Conservation (phyloP, 1,284 basidiomycete species). For the Heterobasidion occidentale region DNA sequence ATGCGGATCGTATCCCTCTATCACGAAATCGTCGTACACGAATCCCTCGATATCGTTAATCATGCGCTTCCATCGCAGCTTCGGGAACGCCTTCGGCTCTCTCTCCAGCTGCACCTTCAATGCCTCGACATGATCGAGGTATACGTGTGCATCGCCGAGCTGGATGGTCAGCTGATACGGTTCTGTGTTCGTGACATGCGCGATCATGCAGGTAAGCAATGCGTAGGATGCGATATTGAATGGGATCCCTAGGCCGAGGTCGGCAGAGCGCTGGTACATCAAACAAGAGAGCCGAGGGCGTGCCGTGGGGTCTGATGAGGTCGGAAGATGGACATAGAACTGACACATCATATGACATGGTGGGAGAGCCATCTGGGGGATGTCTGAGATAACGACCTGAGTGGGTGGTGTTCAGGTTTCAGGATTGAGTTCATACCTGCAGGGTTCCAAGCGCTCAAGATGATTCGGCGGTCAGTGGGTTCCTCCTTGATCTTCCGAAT, state of each 20-base stretch:
- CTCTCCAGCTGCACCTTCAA: conserved; percentile 77
- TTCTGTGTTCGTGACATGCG: conserved; percentile 81
- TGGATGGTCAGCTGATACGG: conserved; percentile 88
- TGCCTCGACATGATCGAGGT: conserved; percentile 87
- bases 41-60: conserved; percentile 81
- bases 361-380: conserved; percentile 91
- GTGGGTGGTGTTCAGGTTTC: background rate
- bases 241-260: conserved; percentile 93
- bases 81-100: conserved; percentile 81
- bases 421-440: conserved; percentile 50
- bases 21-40: conserved; percentile 71
- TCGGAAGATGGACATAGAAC: conserved; percentile 90
- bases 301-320: conserved; percentile 30
- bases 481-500: conserved; percentile 90
- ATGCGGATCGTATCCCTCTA: conserved; percentile 84
- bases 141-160: conserved; percentile 96
- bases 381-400: conserved; percentile 44
- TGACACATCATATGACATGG: conserved; percentile 99
- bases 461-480: conserved; percentile 94
- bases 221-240: conserved; percentile 99
- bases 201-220: conserved; percentile 94
- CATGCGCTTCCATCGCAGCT: conserved; percentile 61
- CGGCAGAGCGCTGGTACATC: conserved; percentile 98
- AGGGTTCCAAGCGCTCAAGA: conserved; percentile 96
- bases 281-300: conserved; percentile 84